Conservation (phyloP, 306 rosid genomes). For the Cicer yamashitae region DNA sequence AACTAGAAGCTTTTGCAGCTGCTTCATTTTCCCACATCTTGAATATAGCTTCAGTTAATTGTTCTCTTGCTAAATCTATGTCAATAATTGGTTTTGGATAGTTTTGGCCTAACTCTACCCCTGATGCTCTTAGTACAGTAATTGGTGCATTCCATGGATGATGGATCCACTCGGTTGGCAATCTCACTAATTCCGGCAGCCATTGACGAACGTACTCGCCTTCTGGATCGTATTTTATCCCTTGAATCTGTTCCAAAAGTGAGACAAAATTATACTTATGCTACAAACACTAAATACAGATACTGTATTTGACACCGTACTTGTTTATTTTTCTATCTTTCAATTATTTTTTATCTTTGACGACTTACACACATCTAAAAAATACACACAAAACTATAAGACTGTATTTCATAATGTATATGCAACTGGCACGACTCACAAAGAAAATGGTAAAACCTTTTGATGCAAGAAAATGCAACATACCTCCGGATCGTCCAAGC, state of each 20-base stretch:
- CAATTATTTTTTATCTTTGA: no score
- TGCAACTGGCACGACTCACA: no score
- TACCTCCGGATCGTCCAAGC: conserved; percentile 3
- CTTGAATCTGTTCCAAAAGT: conserved; percentile 65
- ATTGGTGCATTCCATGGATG: conserved; percentile 94
- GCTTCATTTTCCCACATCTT: conserved; percentile 85
- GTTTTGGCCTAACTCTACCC: conserved; percentile 84
- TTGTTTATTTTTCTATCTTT: no score
- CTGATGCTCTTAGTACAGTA: conserved; percentile 69
- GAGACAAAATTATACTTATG: conserved; percentile 15
- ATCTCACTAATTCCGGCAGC: conserved; percentile 86
- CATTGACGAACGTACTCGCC: conserved; percentile 90
- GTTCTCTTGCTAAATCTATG: conserved; percentile 70
- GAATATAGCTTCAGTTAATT: conserved; percentile 65
- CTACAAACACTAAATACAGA: background rate
- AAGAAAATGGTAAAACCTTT: background rate
- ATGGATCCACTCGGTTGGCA: conserved; percentile 96
- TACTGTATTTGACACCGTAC: background rate
- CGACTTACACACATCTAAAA: no score
- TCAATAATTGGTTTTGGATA: conserved; percentile 80
- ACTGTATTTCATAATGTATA: no score
- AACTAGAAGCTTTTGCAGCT: conserved; percentile 47
- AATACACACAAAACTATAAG: no score
- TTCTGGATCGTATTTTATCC: conserved; percentile 79
- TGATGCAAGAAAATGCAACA: background rate